Conservation (phyloP, 805 yeast species). For the Ogataea pignaliae region DNA sequence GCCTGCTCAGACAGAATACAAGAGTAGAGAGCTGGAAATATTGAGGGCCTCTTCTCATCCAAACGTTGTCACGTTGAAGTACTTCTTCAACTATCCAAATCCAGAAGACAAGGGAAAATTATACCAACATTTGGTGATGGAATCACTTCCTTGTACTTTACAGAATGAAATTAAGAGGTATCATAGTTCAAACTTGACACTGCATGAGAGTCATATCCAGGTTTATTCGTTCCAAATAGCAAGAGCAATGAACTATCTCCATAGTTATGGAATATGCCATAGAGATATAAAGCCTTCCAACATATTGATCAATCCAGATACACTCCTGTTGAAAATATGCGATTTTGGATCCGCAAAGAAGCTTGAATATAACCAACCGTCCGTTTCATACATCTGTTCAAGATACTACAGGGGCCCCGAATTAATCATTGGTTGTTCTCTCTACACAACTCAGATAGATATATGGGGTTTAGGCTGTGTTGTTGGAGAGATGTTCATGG, state of each 20-base stretch:
- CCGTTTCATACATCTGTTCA: constrained; percentile 93
- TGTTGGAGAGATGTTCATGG: constrained; percentile 87
- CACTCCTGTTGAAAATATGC: constrained; percentile 67
- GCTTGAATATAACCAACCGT: constrained; percentile 74
- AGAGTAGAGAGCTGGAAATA: constrained; percentile 75
- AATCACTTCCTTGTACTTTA: constrained; percentile 76
- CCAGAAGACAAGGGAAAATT: constrained; percentile 54
- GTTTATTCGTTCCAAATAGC: constrained; percentile 77
- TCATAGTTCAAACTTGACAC: constrained; percentile 52
- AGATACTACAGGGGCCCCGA: constrained; percentile 97
- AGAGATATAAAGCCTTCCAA: constrained; percentile 84
- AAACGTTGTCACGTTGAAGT: constrained; percentile 65
- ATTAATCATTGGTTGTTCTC: constrained; percentile 82
- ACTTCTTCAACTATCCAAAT: constrained; percentile 65
- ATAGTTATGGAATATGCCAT: constrained; percentile 76
- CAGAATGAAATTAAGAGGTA: constrained; percentile 72
- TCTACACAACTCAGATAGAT: constrained; percentile 87
- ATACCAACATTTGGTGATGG: constrained; percentile 83
- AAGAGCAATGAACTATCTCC: constrained; percentile 77
- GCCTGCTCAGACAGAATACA: constrained; percentile 84
- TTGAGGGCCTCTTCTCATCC: constrained; percentile 75
- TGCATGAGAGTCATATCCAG: constrained; percentile 72
- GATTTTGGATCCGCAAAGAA: constrained; percentile 85
- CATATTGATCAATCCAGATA: constrained; percentile 67
- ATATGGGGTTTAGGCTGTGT: constrained; percentile 99